Percentiles rank a stretch among this genome's conserved stretches.
phyloP scores from a whole-genome alignment of 164 flowering plant species.

The Stephania yunnanensis region DNA sequence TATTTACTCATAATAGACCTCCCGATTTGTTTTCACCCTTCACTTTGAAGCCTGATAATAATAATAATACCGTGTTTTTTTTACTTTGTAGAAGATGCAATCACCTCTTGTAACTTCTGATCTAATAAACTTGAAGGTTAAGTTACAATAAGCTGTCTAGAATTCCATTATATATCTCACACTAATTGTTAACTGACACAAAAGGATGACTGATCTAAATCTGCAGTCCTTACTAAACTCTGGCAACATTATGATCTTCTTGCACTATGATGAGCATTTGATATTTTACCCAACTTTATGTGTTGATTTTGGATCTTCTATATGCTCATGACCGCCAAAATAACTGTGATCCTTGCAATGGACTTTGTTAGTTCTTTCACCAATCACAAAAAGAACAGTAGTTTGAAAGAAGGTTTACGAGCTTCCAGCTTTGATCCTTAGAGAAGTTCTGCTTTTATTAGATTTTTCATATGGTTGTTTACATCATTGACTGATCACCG shows the following conservation, averaged over 20 bases:
- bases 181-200: too few relatives aligned
- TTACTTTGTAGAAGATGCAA: background rate
- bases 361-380: background rate
- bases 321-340: background rate
- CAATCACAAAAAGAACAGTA: background rate
- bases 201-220: background rate
- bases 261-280: background rate
- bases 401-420: background rate
- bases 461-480: background rate
- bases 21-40: background rate
- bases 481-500: background rate
- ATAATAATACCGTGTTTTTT: background rate
- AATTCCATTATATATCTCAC: too few relatives aligned
- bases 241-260: background rate
- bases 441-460: background rate
- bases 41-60: background rate
- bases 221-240: background rate
- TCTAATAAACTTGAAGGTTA: background rate
- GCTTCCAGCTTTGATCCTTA: background rate
- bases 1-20: background rate
- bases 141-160: background rate
- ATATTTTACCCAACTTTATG: background rate
- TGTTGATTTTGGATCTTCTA: background rate
- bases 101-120: background rate
- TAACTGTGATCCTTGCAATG: background rate